Conservation (phyloP, 306 rosid species). For the Comarum palustre region DNA sequence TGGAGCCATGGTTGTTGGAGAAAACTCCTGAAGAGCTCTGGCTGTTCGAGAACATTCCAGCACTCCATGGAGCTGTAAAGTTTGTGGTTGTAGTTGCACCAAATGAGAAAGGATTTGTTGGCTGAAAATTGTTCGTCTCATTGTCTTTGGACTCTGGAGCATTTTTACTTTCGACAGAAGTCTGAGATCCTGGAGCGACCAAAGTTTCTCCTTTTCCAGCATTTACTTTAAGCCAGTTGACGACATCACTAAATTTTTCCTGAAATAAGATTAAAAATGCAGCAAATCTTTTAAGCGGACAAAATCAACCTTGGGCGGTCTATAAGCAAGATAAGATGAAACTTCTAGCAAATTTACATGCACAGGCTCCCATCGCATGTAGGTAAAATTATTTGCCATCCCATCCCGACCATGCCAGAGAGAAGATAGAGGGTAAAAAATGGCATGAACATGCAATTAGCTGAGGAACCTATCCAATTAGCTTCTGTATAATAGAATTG, state of each 20-base stretch:
- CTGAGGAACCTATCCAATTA: not conserved
- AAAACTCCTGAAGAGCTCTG: slow-evolving; percentile 22
- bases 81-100: slow-evolving; percentile 41
- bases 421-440: not conserved
- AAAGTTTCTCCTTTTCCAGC: slow-evolving; percentile 52
- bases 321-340: not conserved
- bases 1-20: slow-evolving; percentile 32
- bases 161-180: slow-evolving; percentile 42
- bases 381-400: not conserved
- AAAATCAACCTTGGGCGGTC: slow-evolving; percentile 4
- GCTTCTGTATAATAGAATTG: not conserved
- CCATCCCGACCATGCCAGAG: not conserved
- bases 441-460: not conserved
- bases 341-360: not conserved
- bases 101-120: slow-evolving; percentile 36
- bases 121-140: slow-evolving; percentile 48
- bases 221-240: slow-evolving; percentile 84
- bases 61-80: slow-evolving; percentile 49
- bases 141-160: slow-evolving; percentile 39
- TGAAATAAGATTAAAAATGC: slow-evolving; percentile 36
- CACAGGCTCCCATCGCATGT: not conserved
- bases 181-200: slow-evolving; percentile 33
- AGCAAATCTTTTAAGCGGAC: slow-evolving; percentile 16
- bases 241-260: slow-evolving; percentile 88
- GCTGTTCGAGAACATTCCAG: slow-evolving; percentile 46